Evolutionary conservation across 2,329 filamentous ascomycete species (phyloP), one percentile per base, ranked within the genome.

Genomic region (Immersiporthe knoxdaviesiana): DNA sequence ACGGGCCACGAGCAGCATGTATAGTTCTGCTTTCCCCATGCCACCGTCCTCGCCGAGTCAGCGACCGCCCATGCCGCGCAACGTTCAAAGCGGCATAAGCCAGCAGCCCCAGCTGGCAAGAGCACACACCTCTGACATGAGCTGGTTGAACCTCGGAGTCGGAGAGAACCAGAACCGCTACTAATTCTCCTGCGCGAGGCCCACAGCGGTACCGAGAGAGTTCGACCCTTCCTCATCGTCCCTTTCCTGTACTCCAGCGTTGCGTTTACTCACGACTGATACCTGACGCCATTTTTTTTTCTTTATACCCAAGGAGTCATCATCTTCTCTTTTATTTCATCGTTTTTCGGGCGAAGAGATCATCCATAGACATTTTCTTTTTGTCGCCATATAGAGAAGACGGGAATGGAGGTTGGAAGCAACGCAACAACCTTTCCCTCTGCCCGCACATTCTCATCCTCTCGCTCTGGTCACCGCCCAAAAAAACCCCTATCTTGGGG

Each of bases 81-180:
- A 68, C 73, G 70, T 68, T 66, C 74, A 75, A 8, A 76, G 74
- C n/a, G 81, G 78, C 58, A 76, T 84, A 68, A 85, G 81, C 75
- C 79, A 78, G 65, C 84, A 86, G 72, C 84, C 84, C 24, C 85
- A 85, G 73, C 80, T 87, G 39, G 78, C 81, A 30, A 84, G 81
- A 78, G 82, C 85, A 62, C 77, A 83, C 35, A 82, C 81, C 8
- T 85, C 84, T 64, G 92, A 94, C 77, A 92, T 94, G 90, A 92
- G 90, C 79, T 94, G 92, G 92, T 80, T 94, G 72, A 93, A 94
- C 75, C 83, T 94, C 24, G 89, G 50, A 75, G 76, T 94, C 24
- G 89, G 50, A 75, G 76, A 52, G 73, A 76, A 32, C 71, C 65
- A 60, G 21, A 27, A 70, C 18, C 70, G 61, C 67, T 52, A 61